Evolutionary conservation across 1,284 basidiomycete species (phyloP).

Genomic region (Polyporus tsugae): DNA sequence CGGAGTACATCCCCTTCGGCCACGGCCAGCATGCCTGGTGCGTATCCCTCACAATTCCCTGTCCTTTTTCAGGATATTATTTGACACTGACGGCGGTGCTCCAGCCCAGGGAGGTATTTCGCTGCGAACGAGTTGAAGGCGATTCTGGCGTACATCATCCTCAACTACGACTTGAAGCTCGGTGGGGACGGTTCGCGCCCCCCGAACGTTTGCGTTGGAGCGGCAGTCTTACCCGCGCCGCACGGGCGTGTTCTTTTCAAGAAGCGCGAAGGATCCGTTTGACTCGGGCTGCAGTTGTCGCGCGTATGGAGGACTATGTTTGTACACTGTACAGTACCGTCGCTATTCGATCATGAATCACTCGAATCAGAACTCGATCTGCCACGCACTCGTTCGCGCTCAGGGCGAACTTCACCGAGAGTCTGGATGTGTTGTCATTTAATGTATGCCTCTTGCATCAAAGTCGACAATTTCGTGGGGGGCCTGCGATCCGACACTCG

Average conservation of each 20-base stretch:
- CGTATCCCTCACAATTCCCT: neutral
- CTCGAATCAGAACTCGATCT: too few relatives aligned
- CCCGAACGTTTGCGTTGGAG: constrained; percentile 11
- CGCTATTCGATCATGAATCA: too few relatives aligned
- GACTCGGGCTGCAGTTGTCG: too few relatives aligned
- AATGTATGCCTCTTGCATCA: too few relatives aligned
- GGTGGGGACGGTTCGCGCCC: constrained; percentile 41
- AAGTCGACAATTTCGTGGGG: too few relatives aligned
- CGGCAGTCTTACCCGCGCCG: constrained; percentile 13
- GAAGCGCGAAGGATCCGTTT: constrained; percentile 5
- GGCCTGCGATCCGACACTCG: too few relatives aligned
- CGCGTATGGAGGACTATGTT: too few relatives aligned
- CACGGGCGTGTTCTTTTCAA: constrained; percentile 21
- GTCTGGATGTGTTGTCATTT: too few relatives aligned
- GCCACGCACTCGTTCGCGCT: too few relatives aligned
- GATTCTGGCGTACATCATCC: constrained; percentile 52
- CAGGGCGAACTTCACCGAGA: too few relatives aligned
- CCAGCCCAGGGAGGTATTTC: constrained; percentile 55
- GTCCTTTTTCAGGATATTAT: neutral
- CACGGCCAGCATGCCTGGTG: constrained; percentile 24
- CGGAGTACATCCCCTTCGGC: constrained; percentile 39
- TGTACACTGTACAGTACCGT: too few relatives aligned
- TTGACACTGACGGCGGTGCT: too few relatives aligned
- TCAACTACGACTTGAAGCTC: constrained; percentile 57
- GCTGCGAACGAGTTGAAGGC: constrained; percentile 54